Evolutionary conservation across 306 rosid species (phyloP).

Genomic region (Malus domestica): ASM211411v1 NC_041802.1:29585001-29585500

Average conservation of each 20-base stretch:
- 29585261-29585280: conserved; percentile 28
- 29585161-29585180: conserved; percentile 19
- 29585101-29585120: background rate
- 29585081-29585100: too few relatives aligned
- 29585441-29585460: background rate
- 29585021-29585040: too few relatives aligned
- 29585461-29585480: too few relatives aligned
- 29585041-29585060: too few relatives aligned
- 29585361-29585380: background rate
- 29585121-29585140: conserved; percentile 10
- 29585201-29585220: conserved; percentile 25
- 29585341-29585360: conserved; percentile 5
- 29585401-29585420: background rate
- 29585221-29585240: conserved; percentile 37
- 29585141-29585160: conserved; percentile 23
- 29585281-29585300: conserved; percentile 15
- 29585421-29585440: background rate
- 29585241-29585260: conserved; percentile 25
- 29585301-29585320: background rate
- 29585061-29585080: too few relatives aligned
- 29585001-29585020: too few relatives aligned
- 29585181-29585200: conserved; percentile 37
- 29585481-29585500: too few relatives aligned
- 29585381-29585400: background rate
- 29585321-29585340: background rate